Percentiles rank a stretch among this genome's conserved stretches.
Evolutionary conservation across 2,329 filamentous ascomycete genomes (phyloP).

Genomic region (Trichoderma simmonsii): DNA sequence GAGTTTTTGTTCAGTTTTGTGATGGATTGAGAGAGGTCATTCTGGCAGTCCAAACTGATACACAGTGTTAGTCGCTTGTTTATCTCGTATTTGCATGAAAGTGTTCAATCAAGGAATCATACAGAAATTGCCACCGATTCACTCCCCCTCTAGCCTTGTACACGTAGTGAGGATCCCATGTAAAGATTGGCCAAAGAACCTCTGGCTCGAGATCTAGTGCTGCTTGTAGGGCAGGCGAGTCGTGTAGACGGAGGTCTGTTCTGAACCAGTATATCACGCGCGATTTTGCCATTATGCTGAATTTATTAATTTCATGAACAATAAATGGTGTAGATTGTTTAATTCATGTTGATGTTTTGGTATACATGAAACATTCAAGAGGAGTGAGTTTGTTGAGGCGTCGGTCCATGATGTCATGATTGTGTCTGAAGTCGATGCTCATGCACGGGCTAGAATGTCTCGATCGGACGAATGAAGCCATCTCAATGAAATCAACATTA

Average conservation of each 20-base stretch:
- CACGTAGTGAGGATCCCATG: slow-evolving; percentile 79
- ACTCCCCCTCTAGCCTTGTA: slow-evolving; percentile 66
- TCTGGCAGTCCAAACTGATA: slow-evolving; percentile 66
- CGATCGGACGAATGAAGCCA: neutral
- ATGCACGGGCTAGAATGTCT: neutral
- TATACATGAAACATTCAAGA: neutral
- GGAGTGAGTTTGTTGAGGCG: slow-evolving; percentile 7
- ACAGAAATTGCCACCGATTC: slow-evolving; percentile 74
- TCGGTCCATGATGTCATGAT: slow-evolving; percentile 15
- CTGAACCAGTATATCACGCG: slow-evolving; percentile 74
- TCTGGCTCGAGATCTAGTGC: slow-evolving; percentile 67
- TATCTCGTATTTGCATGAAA: too few species aligned
- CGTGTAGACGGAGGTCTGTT: slow-evolving; percentile 73
- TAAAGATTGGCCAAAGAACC: slow-evolving; percentile 72
- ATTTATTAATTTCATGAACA: too few species aligned
- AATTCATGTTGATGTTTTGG: neutral
- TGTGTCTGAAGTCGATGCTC: neutral
- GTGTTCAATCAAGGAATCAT: slow-evolving; percentile 21
- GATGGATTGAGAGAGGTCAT: slow-evolving; percentile 65
- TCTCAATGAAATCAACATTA: neutral
- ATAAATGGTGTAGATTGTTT: too few species aligned
- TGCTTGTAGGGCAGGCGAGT: slow-evolving; percentile 69
- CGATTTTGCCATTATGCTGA: slow-evolving; percentile 29
- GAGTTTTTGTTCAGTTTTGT: slow-evolving; percentile 67
- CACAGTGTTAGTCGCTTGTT: neutral